Evolutionary conservation across 495 filamentous ascomycete genomes (phyloP), one percentile per base, ranked within the genome.

Genomic region (Tuber borchii): DNA sequence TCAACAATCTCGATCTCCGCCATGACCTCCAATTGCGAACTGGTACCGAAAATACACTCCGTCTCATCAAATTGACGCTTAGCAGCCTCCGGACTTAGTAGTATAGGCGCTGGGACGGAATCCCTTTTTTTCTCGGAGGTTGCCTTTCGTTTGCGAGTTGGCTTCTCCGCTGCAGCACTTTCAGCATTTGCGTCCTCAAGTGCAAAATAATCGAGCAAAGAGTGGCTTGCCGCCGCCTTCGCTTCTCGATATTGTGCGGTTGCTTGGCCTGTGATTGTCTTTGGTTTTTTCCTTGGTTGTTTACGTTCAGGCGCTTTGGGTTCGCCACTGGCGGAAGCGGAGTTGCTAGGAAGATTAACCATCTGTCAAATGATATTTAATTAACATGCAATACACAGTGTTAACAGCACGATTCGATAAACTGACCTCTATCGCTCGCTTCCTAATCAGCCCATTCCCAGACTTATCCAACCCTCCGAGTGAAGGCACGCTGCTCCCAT

Each of bases 21-120:
- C 51, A 93, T 91, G 73, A 87, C 86, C 70, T 91, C 92, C 26
- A 98, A 85, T 83, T 98, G 95, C 83, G 94, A 97, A 26, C 92
- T 96, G 1, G 93, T 97, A 22, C 94, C 95, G 83, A 98, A 98
- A 2, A 97, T 84, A 77, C 97, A 90, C 76, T 94, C 90, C 82
- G 97, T 95, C 10, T 88, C 85, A 7, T 90, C 86, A n/a, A 91
- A 84, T 76, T 90, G 87, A 75, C 89, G 88, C 68, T 89, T 81
- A 26, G 94, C 95, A 61, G 90, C 89, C 72, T 86, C 86, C 2
- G 95, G 95, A 5, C 93, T 93, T 43, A 94, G 86, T 12, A 97
- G 84, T 7, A 89, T 87, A 70, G 81, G 86, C 16, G 81, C 83
- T 51, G 77, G 82, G 39, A 48, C 48, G 40, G 65, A 71, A 82